Evolutionary conservation across 352 stramenopile genomes (phyloP).

Genomic region (Phytophthora citrophthora): DNA sequence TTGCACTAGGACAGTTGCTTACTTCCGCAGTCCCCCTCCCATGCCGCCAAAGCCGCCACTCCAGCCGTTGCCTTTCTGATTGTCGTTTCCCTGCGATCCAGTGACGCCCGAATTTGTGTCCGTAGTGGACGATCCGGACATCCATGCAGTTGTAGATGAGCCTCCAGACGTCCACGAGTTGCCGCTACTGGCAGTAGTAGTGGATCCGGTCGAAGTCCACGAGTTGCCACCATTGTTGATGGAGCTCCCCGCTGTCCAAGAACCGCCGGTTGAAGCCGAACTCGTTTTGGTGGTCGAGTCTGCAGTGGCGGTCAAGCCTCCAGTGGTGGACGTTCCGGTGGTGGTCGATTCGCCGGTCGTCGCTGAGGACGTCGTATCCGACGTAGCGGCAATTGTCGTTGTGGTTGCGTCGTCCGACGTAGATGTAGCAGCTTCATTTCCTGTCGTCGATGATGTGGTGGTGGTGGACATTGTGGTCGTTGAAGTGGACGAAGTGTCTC

Average conservation of each 20-base stretch:
- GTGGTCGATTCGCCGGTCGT: not conserved
- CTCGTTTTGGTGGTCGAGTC: not conserved
- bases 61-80: slow-evolving; percentile 28
- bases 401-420: slow-evolving; percentile 4
- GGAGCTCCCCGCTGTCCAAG: slow-evolving; percentile 3
- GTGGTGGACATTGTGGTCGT: slow-evolving; percentile 22
- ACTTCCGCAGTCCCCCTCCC: slow-evolving; percentile 24
- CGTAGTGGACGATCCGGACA: slow-evolving; percentile 3
- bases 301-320: not conserved
- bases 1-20: not conserved
- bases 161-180: slow-evolving; percentile 8
- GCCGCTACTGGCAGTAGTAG: not conserved
- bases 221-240: slow-evolving; percentile 6
- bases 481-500: slow-evolving; percentile 9
- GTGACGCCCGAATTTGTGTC: slow-evolving; percentile 5
- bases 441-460: slow-evolving; percentile 9
- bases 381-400: slow-evolving; percentile 3
- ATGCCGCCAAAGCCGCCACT: slow-evolving; percentile 32
- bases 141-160: slow-evolving; percentile 7
- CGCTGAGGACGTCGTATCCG: not conserved
- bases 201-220: slow-evolving; percentile 9
- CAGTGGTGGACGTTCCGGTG: slow-evolving; percentile 1
- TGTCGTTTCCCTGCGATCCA: slow-evolving; percentile 13
- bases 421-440: slow-evolving; percentile 18
- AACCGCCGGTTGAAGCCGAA: slow-evolving; percentile 4